Evolutionary conservation across 106 monocot genomes (phyloP), one percentile per base, ranked within the genome.

Genomic region (Triglochin maritima): DNA sequence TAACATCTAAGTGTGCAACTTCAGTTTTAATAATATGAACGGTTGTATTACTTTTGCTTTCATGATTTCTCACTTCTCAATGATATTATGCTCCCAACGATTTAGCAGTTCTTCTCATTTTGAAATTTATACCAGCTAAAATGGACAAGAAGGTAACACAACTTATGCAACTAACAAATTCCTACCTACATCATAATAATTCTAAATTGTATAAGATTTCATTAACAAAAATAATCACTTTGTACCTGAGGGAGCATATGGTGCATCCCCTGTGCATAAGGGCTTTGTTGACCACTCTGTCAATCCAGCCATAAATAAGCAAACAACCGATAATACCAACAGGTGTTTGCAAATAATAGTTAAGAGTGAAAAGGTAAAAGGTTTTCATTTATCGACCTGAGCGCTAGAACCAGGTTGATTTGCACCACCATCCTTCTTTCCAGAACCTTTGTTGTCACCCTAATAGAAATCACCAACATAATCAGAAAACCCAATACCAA

Each of bases 401-500:
- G 43, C 17, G 58, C 67, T 74, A 61, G 85, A 13, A 56, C 75
- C 71, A 59, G 66, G 55, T 71, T 65, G 82, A 67, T 41, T 17
- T 49, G 77, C 84, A 80, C 62, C 76, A 45, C 54, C 71, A 59
- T 82, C 86, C 60, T 79, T 82, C 72, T 71, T 86, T n/a, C 65
- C 56, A 43, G 86, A 79, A 10, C 79, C 79, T 51, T 79, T 86
- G 53, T 56, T 79, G 65, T 82, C 86, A 67, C 86, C 86, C 86
- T 86, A 57, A 49, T 3, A 42, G 17, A 59, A 45, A 56, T 12
- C 3, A 66, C 69, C 69, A 46, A 14, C 46, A 15, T n/a, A 63
- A 63, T 17, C 29, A 53, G 13, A 7, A 29, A 29, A 29, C 29
- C 29, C 29, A 29, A 29, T 29, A 29, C 29, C 29, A 29, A 29